Conservation (phyloP, 176 grass and related monocot species). For the Lolium multiflorum region DNA sequence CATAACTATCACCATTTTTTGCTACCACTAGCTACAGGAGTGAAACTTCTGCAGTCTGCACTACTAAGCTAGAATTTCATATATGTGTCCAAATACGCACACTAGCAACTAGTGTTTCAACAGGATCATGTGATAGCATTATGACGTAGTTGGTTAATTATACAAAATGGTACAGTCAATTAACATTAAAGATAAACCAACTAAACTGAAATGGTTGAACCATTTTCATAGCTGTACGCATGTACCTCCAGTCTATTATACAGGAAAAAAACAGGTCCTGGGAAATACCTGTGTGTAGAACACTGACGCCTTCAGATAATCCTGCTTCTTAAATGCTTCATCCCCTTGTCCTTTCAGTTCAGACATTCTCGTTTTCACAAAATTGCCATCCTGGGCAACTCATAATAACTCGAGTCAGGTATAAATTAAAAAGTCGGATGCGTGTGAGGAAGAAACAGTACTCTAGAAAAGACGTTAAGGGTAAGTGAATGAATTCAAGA, state of each 20-base stretch:
- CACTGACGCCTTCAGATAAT: conserved; percentile 45
- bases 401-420: conserved; percentile 11
- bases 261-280: neutral
- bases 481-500: neutral
- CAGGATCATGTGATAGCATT: neutral
- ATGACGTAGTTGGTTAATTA: neutral
- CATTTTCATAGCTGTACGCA: neutral
- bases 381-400: conserved; percentile 28
- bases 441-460: neutral
- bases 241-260: neutral
- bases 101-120: neutral
- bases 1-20: neutral
- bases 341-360: conserved; percentile 40
- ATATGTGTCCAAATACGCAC: neutral
- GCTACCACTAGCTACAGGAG: neutral
- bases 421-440: neutral
- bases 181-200: neutral
- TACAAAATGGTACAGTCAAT: neutral
- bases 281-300: conserved; percentile 17
- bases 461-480: neutral
- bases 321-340: conserved; percentile 45
- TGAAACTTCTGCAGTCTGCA: neutral
- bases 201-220: neutral
- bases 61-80: neutral
- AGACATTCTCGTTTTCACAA: conserved; percentile 26